Evolutionary conservation across 805 yeast species (phyloP).

Genomic region (Wickerhamiella azymoides): DNA sequence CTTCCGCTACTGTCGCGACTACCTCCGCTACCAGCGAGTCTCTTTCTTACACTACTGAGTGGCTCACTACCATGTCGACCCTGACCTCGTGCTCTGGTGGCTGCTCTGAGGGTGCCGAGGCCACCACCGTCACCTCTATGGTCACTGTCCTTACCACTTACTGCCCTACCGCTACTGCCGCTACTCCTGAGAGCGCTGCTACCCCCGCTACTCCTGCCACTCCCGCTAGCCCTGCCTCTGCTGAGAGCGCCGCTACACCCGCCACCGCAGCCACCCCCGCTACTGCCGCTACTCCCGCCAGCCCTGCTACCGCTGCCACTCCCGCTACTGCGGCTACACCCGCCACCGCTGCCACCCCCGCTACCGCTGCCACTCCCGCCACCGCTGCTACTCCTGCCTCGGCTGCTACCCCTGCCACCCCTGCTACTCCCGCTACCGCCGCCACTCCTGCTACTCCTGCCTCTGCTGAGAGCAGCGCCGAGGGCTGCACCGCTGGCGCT

Average conservation of each 20-base stretch:
- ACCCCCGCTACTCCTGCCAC: not conserved
- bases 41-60: not conserved
- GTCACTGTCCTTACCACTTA: conserved; percentile 4
- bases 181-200: not conserved
- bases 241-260: not conserved
- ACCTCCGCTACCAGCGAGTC: not conserved
- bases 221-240: not conserved
- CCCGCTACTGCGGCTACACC: not conserved
- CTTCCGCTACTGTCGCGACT: not conserved
- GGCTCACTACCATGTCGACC: not conserved
- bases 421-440: not conserved
- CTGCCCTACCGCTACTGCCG: not conserved
- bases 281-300: not conserved
- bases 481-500: not conserved
- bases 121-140: not conserved
- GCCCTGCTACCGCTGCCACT: not conserved
- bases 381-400: not conserved
- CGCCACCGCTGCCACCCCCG: not conserved
- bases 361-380: not conserved
- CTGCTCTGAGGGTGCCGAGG: conserved; percentile 1
- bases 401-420: not conserved
- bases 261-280: not conserved
- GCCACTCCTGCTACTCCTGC: no score
- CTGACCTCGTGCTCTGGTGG: conserved; percentile 1
- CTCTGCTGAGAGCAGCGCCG: not conserved